These are phyloP conservation scores for Cystobasidium slooffiae DNA, from an alignment of 1,284 basidiomycete genomes.

Conservation along the genomic window DNA sequence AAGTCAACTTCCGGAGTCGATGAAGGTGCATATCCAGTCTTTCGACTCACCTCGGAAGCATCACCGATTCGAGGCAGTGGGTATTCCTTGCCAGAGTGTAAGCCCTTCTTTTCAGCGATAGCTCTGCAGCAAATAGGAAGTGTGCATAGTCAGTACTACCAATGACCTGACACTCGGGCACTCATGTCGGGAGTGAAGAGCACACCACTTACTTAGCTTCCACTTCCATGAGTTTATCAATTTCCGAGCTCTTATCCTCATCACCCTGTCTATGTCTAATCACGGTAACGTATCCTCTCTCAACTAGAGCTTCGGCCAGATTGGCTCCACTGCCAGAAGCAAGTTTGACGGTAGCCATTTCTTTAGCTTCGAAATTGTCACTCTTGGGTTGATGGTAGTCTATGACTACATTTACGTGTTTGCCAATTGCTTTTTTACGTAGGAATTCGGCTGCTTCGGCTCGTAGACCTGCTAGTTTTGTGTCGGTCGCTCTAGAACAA, in stretches of 20 bases:
- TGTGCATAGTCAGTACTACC: not conserved
- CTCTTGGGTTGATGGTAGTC: conserved; percentile 80
- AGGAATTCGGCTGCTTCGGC: conserved; percentile 89
- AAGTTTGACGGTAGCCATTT: conserved; percentile 79
- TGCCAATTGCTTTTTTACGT: conserved; percentile 87
- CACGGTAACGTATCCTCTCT: conserved; percentile 87
- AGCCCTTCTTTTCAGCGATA: conserved; percentile 73
- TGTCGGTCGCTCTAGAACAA: conserved; percentile 68
- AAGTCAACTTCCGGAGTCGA: not conserved
- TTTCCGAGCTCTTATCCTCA: conserved; percentile 90
- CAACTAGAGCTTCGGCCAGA: conserved; percentile 86
- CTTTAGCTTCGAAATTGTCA: conserved; percentile 81
- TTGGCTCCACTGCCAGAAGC: conserved; percentile 62
- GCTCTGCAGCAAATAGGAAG: conserved; percentile 8
- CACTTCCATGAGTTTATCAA: conserved; percentile 91
- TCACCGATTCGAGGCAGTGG: conserved; percentile 72
- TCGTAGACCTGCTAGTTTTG: conserved; percentile 85
- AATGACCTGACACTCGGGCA: no score
- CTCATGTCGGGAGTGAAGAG: not conserved
- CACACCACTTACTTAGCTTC: conserved; percentile 73
- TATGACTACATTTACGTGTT: conserved; percentile 77
- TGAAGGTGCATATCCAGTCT: conserved; percentile 18
- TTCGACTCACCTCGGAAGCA: conserved; percentile 72
- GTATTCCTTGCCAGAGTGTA: conserved; percentile 91
- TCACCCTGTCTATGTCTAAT: conserved; percentile 90